phyloP scores from a whole-genome alignment of 164 flowering plant species.

The Malania oleifera region DNA sequence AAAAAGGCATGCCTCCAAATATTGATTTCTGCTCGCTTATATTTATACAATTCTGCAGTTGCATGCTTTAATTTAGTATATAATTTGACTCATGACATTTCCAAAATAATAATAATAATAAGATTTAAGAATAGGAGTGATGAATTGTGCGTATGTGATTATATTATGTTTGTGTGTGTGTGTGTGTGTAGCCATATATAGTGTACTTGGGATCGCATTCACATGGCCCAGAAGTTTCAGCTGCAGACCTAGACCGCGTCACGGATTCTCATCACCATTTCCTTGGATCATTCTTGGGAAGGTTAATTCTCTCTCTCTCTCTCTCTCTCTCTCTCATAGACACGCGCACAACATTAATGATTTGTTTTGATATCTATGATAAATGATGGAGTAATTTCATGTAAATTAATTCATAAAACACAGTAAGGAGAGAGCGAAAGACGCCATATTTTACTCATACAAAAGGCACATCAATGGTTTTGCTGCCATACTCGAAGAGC shows the following conservation, averaged over 20 bases:
- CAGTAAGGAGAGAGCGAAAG: conserved; percentile 42
- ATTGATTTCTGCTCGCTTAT: neutral
- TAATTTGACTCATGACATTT: neutral
- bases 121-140: no score
- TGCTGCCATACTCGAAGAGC: conserved; percentile 50
- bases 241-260: conserved; percentile 22
- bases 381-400: neutral
- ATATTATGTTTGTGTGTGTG: no score
- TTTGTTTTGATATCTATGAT: neutral
- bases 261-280: conserved; percentile 34
- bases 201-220: conserved; percentile 57
- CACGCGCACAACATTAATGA: no score
- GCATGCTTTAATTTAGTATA: neutral
- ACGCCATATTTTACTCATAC: conserved; percentile 46
- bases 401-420: neutral
- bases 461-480: conserved; percentile 51
- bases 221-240: conserved; percentile 21
- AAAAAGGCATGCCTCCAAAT: conserved; percentile 11
- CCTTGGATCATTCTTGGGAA: conserved; percentile 44
- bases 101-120: no score
- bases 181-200: conserved; percentile 39
- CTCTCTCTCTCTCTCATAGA: neutral
- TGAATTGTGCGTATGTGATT: no score
- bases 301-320: conserved; percentile 21
- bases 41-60: neutral